Evolutionary conservation across 208 protist species (phyloP), one percentile per base, ranked within the genome.

Genomic region (Wallacemonas collosoma): DNA sequence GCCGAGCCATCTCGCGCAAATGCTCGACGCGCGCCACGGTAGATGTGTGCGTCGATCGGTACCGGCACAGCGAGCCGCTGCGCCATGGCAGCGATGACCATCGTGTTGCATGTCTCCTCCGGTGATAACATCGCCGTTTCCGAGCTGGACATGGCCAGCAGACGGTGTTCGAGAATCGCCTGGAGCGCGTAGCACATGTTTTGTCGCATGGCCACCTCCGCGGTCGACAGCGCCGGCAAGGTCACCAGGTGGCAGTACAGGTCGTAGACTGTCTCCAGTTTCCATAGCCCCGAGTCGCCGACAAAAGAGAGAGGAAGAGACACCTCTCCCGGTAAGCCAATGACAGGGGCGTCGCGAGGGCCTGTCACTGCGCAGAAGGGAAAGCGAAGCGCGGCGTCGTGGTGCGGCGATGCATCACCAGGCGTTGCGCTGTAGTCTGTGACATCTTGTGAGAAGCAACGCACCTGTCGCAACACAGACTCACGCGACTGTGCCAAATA

Each of bases 181-280:
- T 70, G 67, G 9, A 83, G 57, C 14, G 63, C 66, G 44, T 83
- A 71, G 63, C 73, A 72, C 44, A 83, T 38, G 35, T 79, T 73
- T 9, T 57, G 72, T 36, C 44, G 62, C 35, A 74, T 11, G 2
- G 69, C 65, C 53, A 68, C 73, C 41, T 55, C 62, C 9, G 35
- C 9, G 7, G 62, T 5, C 17, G 47, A 41, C 15, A 5, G 9
- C 17, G 62, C 11, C 15, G 47, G 44, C 3, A 15, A 4, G 17
- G 44, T 53, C 4, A 7, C 17, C 6, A 67, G 14, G 62, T 67
- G 62, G 4, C 63, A 71, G 47, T 79, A 83, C 65, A 66, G 67
- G 36, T 83, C 70, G 40, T 79, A 76, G 14, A 79, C 17, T 9
- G 51, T 1, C 11, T 58, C 38, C 67, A 83, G 53, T 44, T 15